Conservation (phyloP, 352 stramenopile species). For the Phytophthora cactorum region DNA sequence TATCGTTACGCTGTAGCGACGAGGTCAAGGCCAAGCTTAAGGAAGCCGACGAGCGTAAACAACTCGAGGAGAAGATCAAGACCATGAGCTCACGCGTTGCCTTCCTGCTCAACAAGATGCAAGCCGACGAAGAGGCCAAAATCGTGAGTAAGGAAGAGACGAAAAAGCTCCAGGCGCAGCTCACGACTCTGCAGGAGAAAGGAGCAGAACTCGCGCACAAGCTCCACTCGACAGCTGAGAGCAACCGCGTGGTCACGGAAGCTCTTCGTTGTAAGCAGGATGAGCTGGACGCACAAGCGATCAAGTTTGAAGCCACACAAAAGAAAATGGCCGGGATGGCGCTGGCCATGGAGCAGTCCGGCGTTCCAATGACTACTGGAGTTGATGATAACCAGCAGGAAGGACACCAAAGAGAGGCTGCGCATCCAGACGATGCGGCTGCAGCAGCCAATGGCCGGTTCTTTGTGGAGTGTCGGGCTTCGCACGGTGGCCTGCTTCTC, state of each 20-base stretch:
- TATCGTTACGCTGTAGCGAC: conserved; percentile 92
- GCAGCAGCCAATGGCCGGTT: conserved; percentile 77
- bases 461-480: conserved; percentile 85
- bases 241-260: conserved; percentile 93
- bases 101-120: conserved; percentile 97
- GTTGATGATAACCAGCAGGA: conserved; percentile 33
- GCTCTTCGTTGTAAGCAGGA: conserved; percentile 90
- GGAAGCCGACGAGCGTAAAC: conserved; percentile 91
- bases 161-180: conserved; percentile 95
- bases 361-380: conserved; percentile 33
- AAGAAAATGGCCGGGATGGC: conserved; percentile 75
- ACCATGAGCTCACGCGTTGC: conserved; percentile 93
- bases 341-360: conserved; percentile 64
- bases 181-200: conserved; percentile 89
- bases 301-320: conserved; percentile 82
- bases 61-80: conserved; percentile 94
- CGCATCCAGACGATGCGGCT: conserved; percentile 64
- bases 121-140: conserved; percentile 95
- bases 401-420: conserved; percentile 33
- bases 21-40: conserved; percentile 94
- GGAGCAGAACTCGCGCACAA: conserved; percentile 91
- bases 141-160: conserved; percentile 93
- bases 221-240: conserved; percentile 91
- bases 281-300: conserved; percentile 86
- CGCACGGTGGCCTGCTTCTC: conserved; percentile 86